Percentiles rank a stretch among this genome's conserved stretches.
phyloP scores from a whole-genome alignment of 2,329 filamentous ascomycete genomes.

The Cadophora sp. region DNA sequence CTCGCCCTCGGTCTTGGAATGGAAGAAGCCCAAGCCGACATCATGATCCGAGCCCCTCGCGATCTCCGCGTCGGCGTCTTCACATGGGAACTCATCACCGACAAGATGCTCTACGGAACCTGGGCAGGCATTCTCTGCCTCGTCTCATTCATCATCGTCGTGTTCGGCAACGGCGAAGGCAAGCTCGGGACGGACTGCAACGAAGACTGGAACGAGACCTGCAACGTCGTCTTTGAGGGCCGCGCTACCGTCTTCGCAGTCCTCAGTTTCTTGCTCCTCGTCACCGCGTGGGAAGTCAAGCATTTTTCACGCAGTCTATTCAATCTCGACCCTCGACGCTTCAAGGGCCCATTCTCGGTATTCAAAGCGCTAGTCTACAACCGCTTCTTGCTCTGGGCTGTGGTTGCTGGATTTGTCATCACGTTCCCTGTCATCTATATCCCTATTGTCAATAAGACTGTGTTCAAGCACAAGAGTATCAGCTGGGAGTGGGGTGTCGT shows the following conservation, averaged over 20 bases:
- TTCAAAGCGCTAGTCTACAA: constrained; percentile 72
- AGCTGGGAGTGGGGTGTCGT: constrained; percentile 78
- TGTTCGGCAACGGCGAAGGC: constrained; percentile 61
- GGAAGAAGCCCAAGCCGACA: constrained; percentile 71
- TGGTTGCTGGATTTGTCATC: constrained; percentile 63
- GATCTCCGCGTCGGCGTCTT: constrained; percentile 66
- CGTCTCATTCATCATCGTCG: constrained; percentile 64
- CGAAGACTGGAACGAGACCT: constrained; percentile 55
- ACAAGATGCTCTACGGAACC: constrained; percentile 71
- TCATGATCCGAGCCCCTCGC: constrained; percentile 71
- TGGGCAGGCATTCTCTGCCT: constrained; percentile 69
- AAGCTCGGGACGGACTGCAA: constrained; percentile 65
- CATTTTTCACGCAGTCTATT: constrained; percentile 75
- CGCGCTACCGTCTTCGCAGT: constrained; percentile 74
- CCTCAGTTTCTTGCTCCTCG: constrained; percentile 70
- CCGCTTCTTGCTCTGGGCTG: constrained; percentile 70
- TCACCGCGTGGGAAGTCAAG: constrained; percentile 77
- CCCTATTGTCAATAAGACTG: constrained; percentile 67
- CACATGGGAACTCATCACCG: constrained; percentile 67
- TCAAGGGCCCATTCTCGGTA: constrained; percentile 56
- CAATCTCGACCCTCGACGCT: constrained; percentile 64
- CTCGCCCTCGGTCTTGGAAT: constrained; percentile 76
- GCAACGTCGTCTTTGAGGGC: constrained; percentile 66
- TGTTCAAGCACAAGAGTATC: constrained; percentile 74
- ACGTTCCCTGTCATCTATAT: constrained; percentile 72